Base-by-base conservation (phyloP, 169 alveolate species). In the Eimeria nieschulzi region DNA sequence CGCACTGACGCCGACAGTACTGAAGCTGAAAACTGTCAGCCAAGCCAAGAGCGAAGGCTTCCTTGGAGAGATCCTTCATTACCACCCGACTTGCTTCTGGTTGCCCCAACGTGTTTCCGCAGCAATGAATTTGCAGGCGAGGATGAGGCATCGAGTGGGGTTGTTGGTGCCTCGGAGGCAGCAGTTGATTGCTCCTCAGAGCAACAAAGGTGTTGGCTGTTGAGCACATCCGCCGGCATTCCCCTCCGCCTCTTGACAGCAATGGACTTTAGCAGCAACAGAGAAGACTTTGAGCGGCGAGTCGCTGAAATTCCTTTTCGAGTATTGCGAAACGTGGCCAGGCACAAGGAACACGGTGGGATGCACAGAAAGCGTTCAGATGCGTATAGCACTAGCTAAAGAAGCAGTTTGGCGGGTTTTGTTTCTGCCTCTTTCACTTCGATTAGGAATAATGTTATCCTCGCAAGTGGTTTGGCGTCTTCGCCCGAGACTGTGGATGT, bases 261-360 rank as follows among this genome's bases (percentile, higher is more conserved):
- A 10, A 53, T 46, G n/a, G 83, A 75, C 61, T 15, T 53, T 7
- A 53, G 56, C 64, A 53, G 39, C 17, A 64, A 75, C 19, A 26
- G 61, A 10, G 17, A 0, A 7, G 83, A 75, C 23, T 39, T 39
- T 2, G 64, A 75, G 15, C 61, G 64, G 25, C 55, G 83, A 13
- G 83, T 53, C 0, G n/a, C 25, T 7, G 83, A 75, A 15, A 26
- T 75, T 19, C 83, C 61, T 3, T 75, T 75, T 46, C 83, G 51
- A 51, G 39, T 75, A 10, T 33, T 75, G 17, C 61, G 83, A 9
- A 75, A 75, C 33, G 39, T 75, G 15, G 61, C 83, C 23, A 5
- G 64, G n/a, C 83, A 75, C 83, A 75, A 75, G 64, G 83, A 75
- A 39, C 23, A 75, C 64, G 83, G 83, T 75, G 64, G n/a, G 83